Evolutionary conservation across 139 green algal genomes (phyloP), one percentile per base, ranked within the genome.

Genomic region (Chlorella sorokiniana): DNA sequence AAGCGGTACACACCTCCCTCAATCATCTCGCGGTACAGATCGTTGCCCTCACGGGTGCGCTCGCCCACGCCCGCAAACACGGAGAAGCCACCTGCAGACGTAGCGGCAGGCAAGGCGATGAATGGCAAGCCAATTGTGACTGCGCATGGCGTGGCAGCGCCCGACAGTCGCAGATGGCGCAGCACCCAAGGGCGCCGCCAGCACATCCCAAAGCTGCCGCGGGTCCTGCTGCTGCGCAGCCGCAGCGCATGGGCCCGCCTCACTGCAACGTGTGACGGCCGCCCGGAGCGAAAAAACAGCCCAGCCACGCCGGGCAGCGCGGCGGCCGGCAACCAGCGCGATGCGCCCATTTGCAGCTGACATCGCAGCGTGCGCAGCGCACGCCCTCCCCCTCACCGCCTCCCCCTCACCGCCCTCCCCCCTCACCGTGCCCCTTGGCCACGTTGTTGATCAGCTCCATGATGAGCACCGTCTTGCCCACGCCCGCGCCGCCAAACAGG

Each of bases 371-470:
- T 16, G 16, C 48, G 14, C 48, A 59, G 14, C 16, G 48, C 16
- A 11, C 48, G 16, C 48, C 48, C 48, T 25, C 48, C 48, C n/a
- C 48, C 11, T 11, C 48, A 59, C 16, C 11, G 11, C 48, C 48
- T 25, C 48, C 48, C 11, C 48, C 48, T 11, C 14, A 59, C 48
- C 48, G 14, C 11, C 14, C 11, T 22, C 41, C 42, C 10, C 0
- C 54, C 91, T 48, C 84, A 97, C 97, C 97, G 88, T 99, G 97
- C 31, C 85, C 97, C 92, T 99, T 99, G 79, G 97, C 97, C 59
- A 99, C 92, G 89, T 99, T 99, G 92, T 99, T 99, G 89, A 99
- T 99, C 38, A 99, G 97, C 92, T 99, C 97, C 97, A 99, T 99
- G 80, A 99, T 99, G 22, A 99, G 93, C 90, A 99, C 97, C 1